These are phyloP conservation scores for Colletotrichum sansevieriae DNA, from an alignment of 2,329 filamentous ascomycete genomes.

Conservation along the genomic window DNA sequence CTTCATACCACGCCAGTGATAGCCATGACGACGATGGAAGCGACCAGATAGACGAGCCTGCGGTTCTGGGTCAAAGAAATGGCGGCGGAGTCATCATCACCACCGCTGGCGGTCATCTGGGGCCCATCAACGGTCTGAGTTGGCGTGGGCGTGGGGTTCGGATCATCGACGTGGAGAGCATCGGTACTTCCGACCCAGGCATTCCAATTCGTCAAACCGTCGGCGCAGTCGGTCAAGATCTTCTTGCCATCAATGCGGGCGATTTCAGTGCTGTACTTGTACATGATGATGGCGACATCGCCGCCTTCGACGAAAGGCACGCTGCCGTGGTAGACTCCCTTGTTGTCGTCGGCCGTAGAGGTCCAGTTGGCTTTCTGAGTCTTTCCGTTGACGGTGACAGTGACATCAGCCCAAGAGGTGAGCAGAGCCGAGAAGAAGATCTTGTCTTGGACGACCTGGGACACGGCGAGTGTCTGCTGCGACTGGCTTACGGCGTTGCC, in stretches of 20 bases:
- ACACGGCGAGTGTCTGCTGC: slow-evolving; percentile 44
- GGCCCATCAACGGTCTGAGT: slow-evolving; percentile 33
- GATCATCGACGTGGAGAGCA: slow-evolving; percentile 34
- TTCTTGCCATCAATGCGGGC: slow-evolving; percentile 34
- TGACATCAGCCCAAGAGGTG: slow-evolving; percentile 44
- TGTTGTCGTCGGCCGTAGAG: slow-evolving; percentile 23
- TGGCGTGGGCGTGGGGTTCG: slow-evolving; percentile 32
- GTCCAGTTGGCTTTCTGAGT: slow-evolving; percentile 41
- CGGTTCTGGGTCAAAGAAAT: not conserved
- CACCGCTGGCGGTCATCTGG: slow-evolving; percentile 8
- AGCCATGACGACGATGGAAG: not conserved
- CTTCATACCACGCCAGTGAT: slow-evolving; percentile 16
- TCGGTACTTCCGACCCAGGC: slow-evolving; percentile 37
- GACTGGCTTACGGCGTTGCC: slow-evolving; percentile 47
- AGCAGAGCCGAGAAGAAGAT: slow-evolving; percentile 47
- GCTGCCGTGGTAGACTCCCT: slow-evolving; percentile 50
- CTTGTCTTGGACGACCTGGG: slow-evolving; percentile 40
- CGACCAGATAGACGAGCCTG: not conserved
- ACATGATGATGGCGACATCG: slow-evolving; percentile 53
- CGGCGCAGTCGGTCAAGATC: slow-evolving; percentile 27
- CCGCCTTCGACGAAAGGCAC: slow-evolving; percentile 45
- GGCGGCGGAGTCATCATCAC: slow-evolving; percentile 6
- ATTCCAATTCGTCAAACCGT: slow-evolving; percentile 42
- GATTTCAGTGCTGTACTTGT: slow-evolving; percentile 38
- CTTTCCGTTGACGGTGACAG: slow-evolving; percentile 47